Evolutionary conservation across 2,329 filamentous ascomycete species (phyloP), one percentile per base, ranked within the genome.

Genomic region (Gremmenia infestans): DNA sequence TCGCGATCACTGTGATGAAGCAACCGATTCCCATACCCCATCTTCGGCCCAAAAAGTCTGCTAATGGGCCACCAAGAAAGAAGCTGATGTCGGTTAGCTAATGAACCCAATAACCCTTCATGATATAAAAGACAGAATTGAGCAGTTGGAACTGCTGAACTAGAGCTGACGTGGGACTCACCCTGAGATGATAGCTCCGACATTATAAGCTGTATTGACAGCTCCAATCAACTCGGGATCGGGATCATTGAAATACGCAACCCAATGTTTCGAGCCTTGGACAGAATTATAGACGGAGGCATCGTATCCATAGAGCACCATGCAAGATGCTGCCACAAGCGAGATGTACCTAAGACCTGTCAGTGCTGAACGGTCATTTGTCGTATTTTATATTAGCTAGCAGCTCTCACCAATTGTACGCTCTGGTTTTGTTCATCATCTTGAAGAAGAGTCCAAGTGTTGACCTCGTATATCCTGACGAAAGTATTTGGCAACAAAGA

Each of bases 231-330:
- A 73, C 53, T 78, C 72, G 0, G 56, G 42, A 53, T 62, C 58
- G 14, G 60, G 59, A 50, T 59, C 37, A 63, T 85, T 74, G 70
- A 88, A 87, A 73, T 79, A 89, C 17, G 73, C 73, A 12, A 83
- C 72, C 86, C 86, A 89, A 68, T 88, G 80, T 14, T 81, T 49
- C 1, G 83, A 87, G 35, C 81, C 83, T 70, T 88, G 86, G 5
- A 88, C 80, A 5, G 85, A 84, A 69, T 89, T 89, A 76, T 85
- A 89, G 48, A 88, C 85, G 39, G 84, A 87, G 1, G 86, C 85
- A 77, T 89, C 86, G 68, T 89, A 89, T 55, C 86, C 86, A 68
- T 88, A 89, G 46, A 89, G 76, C 22, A 88, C 84, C 86, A 89
- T 89, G 70, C 84, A 88, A 69, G 84, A 83, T 65, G 86, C 85